Base-by-base conservation (phyloP, 768 basidiomycete genomes). In the Hygrocybe punicea region DNA sequence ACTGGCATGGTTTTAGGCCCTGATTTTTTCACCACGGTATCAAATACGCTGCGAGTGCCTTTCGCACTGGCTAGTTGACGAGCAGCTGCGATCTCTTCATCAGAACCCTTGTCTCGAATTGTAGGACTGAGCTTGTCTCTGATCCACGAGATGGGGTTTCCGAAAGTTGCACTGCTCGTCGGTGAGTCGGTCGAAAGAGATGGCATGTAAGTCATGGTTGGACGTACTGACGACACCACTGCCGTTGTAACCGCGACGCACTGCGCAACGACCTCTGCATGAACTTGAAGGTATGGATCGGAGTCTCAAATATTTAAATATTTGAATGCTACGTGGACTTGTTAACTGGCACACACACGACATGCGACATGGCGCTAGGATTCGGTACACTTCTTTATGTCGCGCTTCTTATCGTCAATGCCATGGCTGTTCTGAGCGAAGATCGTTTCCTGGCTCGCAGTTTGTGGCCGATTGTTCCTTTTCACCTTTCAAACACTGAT, bases 381-480 rank as follows among this genome's bases (percentile, higher is more conserved):
- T 73, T 91, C 45, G 90, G 89, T 39, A 82, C 82, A 14, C 81
- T 97, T 61, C 74, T 98, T 63, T 93, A 97, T 77, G 87, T 93
- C 55, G 77, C 84, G 23, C 79, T 99, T 21, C 84, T 99, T 42
- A 78, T 98, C 68, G 84, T 94, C 64, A 98, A 99, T 71, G 92
- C 94, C 45, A 84, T 98, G 71, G 96, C 96, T 7, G 87, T 99
- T 57, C 80, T 99, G 60, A 96, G 86, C 66, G 96, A 99, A 73
- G 96, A 99, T 65, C 84, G 96, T 6, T 99, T 99, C 73, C 85
- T 99, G 55, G 89, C 93, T 19, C 80, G 87, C 69, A 93, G 94
- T 96, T 68, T 64, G 89, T 81, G 56, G 39, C 49, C 8, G 56
- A 29, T 4, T 29, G 56, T 55, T 51, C 39, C 49, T 25, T 21